phyloP scores from a whole-genome alignment of 2,329 filamentous ascomycete species.

The Esteya vermicola region DNA sequence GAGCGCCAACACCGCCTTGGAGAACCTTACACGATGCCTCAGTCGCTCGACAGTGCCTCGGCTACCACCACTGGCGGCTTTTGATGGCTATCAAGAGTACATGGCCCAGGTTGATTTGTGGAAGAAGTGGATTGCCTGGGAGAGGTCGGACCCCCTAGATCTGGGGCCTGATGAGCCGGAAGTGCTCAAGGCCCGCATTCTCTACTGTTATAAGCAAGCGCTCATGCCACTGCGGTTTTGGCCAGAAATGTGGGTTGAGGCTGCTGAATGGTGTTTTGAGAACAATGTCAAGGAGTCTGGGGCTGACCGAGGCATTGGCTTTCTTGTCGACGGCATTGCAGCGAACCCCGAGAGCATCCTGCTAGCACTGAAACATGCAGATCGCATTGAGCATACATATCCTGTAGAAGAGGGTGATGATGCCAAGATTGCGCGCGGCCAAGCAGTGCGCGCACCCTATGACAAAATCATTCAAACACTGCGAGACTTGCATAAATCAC shows the following conservation, averaged over 20 bases:
- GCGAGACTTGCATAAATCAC: constrained; percentile 71
- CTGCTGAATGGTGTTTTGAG: constrained; percentile 80
- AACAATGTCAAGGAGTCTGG: constrained; percentile 54
- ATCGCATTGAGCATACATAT: constrained; percentile 69
- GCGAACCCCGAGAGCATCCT: constrained; percentile 92
- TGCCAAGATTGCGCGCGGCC: constrained; percentile 59
- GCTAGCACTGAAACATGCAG: constrained; percentile 76
- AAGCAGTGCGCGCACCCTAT: constrained; percentile 69
- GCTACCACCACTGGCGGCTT: constrained; percentile 71
- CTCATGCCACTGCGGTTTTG: constrained; percentile 88
- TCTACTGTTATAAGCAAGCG: constrained; percentile 89
- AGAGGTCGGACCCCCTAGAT: constrained; percentile 83
- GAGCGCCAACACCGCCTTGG: constrained; percentile 77
- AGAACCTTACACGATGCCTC: constrained; percentile 69
- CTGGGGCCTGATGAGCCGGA: constrained; percentile 68
- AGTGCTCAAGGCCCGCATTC: constrained; percentile 60
- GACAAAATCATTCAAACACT: constrained; percentile 71
- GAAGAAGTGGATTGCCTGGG: constrained; percentile 92
- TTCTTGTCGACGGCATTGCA: constrained; percentile 67
- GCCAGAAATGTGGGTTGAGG: constrained; percentile 92
- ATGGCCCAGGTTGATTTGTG: constrained; percentile 73
- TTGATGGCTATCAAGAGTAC: constrained; percentile 76
- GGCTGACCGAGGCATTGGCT: constrained; percentile 50
- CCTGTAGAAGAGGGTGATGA: constrained; percentile 65
- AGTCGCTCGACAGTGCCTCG: constrained; percentile 65